A percentile compares a stretch with the other conserved stretches of the same genome.
Evolutionary conservation across 805 yeast genomes (phyloP).

Genomic region (Novakomyces olei): DNA sequence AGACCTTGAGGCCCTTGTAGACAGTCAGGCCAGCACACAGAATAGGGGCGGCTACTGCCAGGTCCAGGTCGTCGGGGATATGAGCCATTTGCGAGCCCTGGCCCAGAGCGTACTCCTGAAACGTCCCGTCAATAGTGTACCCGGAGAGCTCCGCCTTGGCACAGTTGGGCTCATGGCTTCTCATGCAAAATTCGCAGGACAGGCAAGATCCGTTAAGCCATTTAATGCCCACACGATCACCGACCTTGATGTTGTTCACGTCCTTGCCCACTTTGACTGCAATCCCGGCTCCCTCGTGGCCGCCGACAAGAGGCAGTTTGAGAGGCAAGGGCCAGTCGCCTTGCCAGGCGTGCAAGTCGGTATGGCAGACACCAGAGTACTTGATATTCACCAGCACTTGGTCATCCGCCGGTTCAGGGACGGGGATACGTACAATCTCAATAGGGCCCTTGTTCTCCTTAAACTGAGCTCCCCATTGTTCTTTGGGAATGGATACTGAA

Average conservation of each 20-base stretch:
- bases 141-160: conserved; percentile 52
- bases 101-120: conserved; percentile 78
- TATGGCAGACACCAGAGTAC: conserved; percentile 85
- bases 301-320: conserved; percentile 61
- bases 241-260: conserved; percentile 50
- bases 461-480: no score
- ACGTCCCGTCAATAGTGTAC: conserved; percentile 74
- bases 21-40: conserved; percentile 84
- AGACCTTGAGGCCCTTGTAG: conserved; percentile 71
- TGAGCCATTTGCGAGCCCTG: conserved; percentile 72
- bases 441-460: no score
- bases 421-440: no score
- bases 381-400: conserved; percentile 62
- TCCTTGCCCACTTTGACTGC: conserved; percentile 56
- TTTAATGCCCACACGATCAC: conserved; percentile 66
- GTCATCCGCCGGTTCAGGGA: conserved; percentile 55
- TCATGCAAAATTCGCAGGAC: conserved; percentile 51
- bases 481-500: no score
- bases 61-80: conserved; percentile 51
- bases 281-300: conserved; percentile 78
- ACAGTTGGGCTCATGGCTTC: conserved; percentile 44
- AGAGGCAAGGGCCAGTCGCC: conserved; percentile 75
- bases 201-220: conserved; percentile 66
- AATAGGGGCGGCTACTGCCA: conserved; percentile 59
- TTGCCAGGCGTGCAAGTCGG: conserved; percentile 83